These are phyloP conservation scores for Lichtheimia hyalospora DNA, from an alignment of 371 early-diverging fungal genomes.

Conservation along the genomic window DNA sequence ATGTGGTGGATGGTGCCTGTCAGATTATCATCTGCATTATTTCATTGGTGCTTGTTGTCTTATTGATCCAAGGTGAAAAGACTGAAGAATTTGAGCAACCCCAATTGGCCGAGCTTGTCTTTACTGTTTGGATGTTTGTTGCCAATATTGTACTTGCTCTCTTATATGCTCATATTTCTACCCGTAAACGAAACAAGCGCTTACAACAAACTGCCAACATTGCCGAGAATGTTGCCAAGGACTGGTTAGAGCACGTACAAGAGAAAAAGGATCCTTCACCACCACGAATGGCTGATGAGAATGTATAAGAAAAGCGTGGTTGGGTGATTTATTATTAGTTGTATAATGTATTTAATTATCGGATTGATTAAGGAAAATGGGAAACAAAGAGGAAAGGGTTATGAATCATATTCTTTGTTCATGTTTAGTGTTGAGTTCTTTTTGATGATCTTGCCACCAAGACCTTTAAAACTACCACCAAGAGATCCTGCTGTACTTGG, in stretches of 20 bases:
- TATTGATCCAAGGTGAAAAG: conserved; percentile 5
- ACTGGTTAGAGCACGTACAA: neutral
- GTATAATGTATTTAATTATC: neutral
- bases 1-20: conserved; percentile 3
- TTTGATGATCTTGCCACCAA: conserved; percentile 22
- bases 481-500: conserved; percentile 10
- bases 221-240: neutral
- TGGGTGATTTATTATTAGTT: neutral
- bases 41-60: neutral
- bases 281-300: neutral
- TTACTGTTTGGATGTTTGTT: conserved; percentile 11
- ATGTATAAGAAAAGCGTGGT: neutral
- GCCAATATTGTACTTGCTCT: conserved; percentile 7
- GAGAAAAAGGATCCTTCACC: neutral
- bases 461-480: conserved; percentile 15
- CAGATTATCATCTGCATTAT: conserved; percentile 6
- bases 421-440: conserved; percentile 13
- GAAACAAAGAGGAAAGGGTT: neutral
- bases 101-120: conserved; percentile 2
- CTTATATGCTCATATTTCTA: conserved; percentile 4
- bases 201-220: neutral
- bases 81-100: conserved; percentile 2
- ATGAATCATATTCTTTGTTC: conserved; percentile 10
- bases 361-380: too few species aligned
- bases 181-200: neutral